Evolutionary conservation across 1,139 yeast species (phyloP).

Genomic region (Scheffersomyces insectosa): DNA sequence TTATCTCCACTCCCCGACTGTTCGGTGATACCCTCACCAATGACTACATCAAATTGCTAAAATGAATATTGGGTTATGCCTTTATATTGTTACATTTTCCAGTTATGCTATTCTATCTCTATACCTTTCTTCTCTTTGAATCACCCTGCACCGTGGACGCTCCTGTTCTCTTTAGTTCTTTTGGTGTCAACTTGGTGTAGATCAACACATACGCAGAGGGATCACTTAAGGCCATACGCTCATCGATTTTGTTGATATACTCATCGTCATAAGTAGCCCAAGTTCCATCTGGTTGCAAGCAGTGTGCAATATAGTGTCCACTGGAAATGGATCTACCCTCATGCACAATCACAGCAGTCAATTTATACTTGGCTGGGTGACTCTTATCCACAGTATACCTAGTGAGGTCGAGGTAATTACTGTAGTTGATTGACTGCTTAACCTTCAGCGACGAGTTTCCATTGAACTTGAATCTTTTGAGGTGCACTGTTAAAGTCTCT

Average conservation of each 20-base stretch:
- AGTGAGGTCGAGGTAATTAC: conserved; percentile 71
- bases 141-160: conserved; percentile 1
- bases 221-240: conserved; percentile 72
- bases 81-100: conserved; percentile 1
- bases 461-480: conserved; percentile 87
- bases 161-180: conserved; percentile 15
- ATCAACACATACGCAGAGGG: conserved; percentile 88
- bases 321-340: conserved; percentile 91
- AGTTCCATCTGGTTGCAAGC: conserved; percentile 85
- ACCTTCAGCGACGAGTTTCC: conserved; percentile 77
- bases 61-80: background rate
- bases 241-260: conserved; percentile 70
- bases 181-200: conserved; percentile 72
- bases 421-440: conserved; percentile 81
- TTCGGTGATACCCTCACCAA: no score
- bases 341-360: conserved; percentile 87
- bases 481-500: conserved; percentile 80
- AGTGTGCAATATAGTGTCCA: conserved; percentile 91
- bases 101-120: conserved; percentile 3
- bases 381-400: conserved; percentile 52
- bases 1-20: no score
- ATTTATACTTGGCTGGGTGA: conserved; percentile 63
- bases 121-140: conserved; percentile 12
- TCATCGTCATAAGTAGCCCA: conserved; percentile 98
- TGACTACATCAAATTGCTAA: background rate